Evolutionary conservation across 106 monocot genomes (phyloP), one percentile per base, ranked within the genome.

Genomic region (Dendrobium nobile): DNA sequence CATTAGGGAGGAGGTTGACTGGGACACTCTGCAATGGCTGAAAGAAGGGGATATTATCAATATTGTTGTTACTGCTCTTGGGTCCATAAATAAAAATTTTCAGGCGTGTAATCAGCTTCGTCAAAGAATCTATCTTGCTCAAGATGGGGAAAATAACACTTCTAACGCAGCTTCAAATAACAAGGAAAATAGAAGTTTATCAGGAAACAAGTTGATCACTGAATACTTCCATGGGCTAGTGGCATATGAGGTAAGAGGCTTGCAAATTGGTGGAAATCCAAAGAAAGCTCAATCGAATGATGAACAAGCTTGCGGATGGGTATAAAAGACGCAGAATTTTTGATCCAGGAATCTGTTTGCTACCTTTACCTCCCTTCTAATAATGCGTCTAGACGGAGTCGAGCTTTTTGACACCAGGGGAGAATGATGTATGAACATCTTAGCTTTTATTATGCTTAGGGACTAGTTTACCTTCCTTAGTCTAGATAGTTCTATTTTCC

Each of bases 31-130:
- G 41, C 86, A 92, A 75, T 92, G 86, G 86, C 79, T 97, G 73
- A 94, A 92, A 2, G 97, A 97, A 88, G 97, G 95, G 94, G 97
- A 98, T 85, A 86, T 98, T 56, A 78, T 92, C 18, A 84, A 51
- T 76, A 86, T 99, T 47, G 98, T 95, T 65, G 75, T 99, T 77
- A 76, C 72, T 84, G 84, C 95, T 43, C 89, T 95, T 88, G 98
- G 98, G 48, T 91, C 98, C 47, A 89, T 95, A 83, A 99, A 93
- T 85, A 99, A 93, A 80, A 99, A 95, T 74, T 51, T 86, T 16
- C 88, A 87, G 88, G 88, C 98, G 79, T 82, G 95, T 11, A 85
- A 80, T 74, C 87, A 88, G 54, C 82, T 99, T 54, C 79, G 87
- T 27, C 76, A 84, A 82, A 88, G 78, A 70, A 87, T 82, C 20